Evolutionary conservation across 306 rosid genomes (phyloP).

Genomic region (Nissolia schottii): DNA sequence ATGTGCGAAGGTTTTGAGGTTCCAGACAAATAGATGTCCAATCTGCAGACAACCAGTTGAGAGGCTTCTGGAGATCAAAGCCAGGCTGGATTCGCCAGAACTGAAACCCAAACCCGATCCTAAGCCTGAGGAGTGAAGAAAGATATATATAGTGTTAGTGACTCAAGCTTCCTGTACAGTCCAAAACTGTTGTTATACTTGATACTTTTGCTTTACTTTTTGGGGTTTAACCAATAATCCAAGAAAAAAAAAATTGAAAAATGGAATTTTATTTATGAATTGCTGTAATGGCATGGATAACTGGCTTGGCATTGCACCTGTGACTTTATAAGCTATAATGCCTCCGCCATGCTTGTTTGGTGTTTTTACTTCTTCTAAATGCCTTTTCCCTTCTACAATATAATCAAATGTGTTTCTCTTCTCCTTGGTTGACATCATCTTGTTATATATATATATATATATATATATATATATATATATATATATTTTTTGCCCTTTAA

Average conservation of each 20-base stretch:
- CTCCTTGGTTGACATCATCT: neutral
- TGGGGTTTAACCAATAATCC: slow-evolving; percentile 31
- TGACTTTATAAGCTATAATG: slow-evolving; percentile 31
- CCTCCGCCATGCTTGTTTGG: slow-evolving; percentile 30
- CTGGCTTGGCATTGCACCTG: slow-evolving; percentile 37
- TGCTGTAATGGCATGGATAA: slow-evolving; percentile 26
- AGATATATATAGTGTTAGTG: neutral
- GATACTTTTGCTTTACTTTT: slow-evolving; percentile 2
- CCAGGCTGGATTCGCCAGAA: slow-evolving; percentile 40
- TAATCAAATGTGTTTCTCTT: neutral
- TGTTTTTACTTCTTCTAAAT: slow-evolving; percentile 17
- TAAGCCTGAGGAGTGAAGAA: slow-evolving; percentile 49
- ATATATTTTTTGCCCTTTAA: too few species aligned
- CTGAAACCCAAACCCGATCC: neutral
- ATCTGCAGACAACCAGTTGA: slow-evolving; percentile 98
- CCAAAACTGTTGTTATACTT: slow-evolving; percentile 30
- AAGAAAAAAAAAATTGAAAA: neutral
- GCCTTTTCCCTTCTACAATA: slow-evolving; percentile 10
- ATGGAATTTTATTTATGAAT: slow-evolving; percentile 10
- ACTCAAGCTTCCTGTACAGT: slow-evolving; percentile 38
- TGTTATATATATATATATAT: too few species aligned
- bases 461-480: too few species aligned
- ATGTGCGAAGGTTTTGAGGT: slow-evolving; percentile 87
- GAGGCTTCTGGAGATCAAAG: slow-evolving; percentile 92
- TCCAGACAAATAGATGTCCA: slow-evolving; percentile 89